phyloP scores from a whole-genome alignment of 768 basidiomycete species.

The Serendipita sp. region DNA sequence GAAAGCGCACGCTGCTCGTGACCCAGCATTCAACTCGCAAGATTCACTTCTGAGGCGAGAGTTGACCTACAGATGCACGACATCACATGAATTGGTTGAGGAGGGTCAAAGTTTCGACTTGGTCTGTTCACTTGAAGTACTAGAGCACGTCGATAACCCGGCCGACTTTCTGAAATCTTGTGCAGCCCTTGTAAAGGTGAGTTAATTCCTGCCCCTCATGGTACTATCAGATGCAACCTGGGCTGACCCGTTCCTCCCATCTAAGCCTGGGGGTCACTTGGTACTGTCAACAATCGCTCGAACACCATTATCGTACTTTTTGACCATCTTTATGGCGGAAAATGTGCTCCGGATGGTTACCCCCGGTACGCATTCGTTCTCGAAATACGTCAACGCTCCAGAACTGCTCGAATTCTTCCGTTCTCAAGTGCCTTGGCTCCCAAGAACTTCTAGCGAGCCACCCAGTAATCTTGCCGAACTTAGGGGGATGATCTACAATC shows the following conservation, averaged over 20 bases:
- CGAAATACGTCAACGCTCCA: constrained; percentile 74
- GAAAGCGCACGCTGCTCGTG: constrained; percentile 58
- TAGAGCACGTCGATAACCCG: constrained; percentile 95
- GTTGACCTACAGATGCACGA: constrained; percentile 52
- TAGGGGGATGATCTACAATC: constrained; percentile 64
- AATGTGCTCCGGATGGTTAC: constrained; percentile 63
- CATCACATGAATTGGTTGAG: constrained; percentile 57
- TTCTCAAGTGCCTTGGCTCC: constrained; percentile 22
- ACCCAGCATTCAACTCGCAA: constrained; percentile 37
- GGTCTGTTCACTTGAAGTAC: constrained; percentile 93
- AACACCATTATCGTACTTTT: constrained; percentile 50
- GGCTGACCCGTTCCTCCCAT: background rate
- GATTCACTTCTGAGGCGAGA: constrained; percentile 11
- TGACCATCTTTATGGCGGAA: constrained; percentile 70
- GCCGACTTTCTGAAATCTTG: constrained; percentile 65
- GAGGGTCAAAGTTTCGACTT: constrained; percentile 64
- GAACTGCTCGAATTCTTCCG: constrained; percentile 79
- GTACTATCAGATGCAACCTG: background rate
- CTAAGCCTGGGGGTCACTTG: constrained; percentile 88
- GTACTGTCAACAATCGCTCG: constrained; percentile 92
- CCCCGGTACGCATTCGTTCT: constrained; percentile 78
- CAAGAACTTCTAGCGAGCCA: background rate
- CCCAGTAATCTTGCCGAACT: constrained; percentile 35
- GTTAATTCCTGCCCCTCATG: constrained; percentile 12
- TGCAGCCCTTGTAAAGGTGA: constrained; percentile 73